phyloP scores from a whole-genome alignment of 148 eudicot species.

The Arctostaphylos glauca region DNA sequence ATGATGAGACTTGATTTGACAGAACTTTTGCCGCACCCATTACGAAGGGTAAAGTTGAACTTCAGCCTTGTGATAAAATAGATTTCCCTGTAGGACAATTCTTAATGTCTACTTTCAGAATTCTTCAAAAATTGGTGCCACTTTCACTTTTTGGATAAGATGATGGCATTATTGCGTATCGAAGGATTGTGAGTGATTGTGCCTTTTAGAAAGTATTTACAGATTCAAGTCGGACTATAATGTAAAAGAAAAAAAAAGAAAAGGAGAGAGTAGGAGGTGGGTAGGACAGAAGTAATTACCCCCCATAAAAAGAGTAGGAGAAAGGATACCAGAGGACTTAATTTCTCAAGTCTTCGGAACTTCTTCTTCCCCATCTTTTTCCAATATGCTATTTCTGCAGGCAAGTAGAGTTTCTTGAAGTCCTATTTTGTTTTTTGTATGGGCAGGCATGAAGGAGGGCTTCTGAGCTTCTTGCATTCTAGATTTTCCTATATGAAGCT shows the following conservation, averaged over 20 bases:
- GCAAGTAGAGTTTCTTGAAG: neutral
- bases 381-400: neutral
- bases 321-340: neutral
- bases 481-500: constrained; percentile 37
- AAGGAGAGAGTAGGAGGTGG: neutral
- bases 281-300: neutral
- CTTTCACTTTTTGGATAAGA: neutral
- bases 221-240: neutral
- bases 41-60: no score
- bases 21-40: no score
- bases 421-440: neutral
- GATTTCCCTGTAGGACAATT: neutral
- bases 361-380: neutral
- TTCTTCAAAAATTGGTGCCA: neutral
- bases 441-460: constrained; percentile 87
- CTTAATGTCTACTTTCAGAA: neutral
- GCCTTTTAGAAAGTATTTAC: constrained; percentile 1
- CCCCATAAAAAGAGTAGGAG: no score
- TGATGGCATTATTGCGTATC: neutral
- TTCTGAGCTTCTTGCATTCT: constrained; percentile 48
- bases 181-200: neutral
- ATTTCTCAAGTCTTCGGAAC: neutral
- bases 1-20: neutral
- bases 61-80: neutral
- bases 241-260: neutral